These are phyloP conservation scores for Xylaria palmicola DNA, from an alignment of 495 filamentous ascomycete genomes.

Conservation along the genomic window DNA sequence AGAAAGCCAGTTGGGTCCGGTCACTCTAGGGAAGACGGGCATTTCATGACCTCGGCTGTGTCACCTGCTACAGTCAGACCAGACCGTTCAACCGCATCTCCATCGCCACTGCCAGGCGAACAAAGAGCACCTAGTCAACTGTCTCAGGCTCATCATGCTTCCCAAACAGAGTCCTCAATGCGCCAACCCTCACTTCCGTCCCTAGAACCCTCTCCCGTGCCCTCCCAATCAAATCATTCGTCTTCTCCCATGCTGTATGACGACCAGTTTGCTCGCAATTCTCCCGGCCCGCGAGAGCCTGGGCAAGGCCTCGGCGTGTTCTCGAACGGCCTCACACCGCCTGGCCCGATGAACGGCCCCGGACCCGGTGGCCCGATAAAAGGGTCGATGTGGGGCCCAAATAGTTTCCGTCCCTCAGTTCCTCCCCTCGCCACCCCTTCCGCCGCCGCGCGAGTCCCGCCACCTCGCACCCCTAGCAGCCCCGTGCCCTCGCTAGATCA, in stretches of 20 bases:
- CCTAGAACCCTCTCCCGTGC: slow-evolving; percentile 20
- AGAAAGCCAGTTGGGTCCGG: slow-evolving; percentile 29
- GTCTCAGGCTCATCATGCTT: slow-evolving; percentile 25
- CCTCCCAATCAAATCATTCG: slow-evolving; percentile 19
- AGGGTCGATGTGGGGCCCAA: slow-evolving; percentile 1
- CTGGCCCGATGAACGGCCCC: not conserved
- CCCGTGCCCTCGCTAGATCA: slow-evolving; percentile 21
- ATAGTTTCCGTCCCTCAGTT: not conserved
- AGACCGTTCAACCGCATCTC: slow-evolving; percentile 10
- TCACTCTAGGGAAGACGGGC: slow-evolving; percentile 15
- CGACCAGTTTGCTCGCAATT: slow-evolving; percentile 2
- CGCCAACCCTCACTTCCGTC: slow-evolving; percentile 29
- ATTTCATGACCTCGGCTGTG: slow-evolving; percentile 12
- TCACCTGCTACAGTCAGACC: not conserved
- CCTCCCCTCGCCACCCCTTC: slow-evolving; percentile 4
- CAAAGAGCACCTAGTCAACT: slow-evolving; percentile 23
- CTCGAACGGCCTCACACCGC: not conserved
- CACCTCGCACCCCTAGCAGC: slow-evolving; percentile 12
- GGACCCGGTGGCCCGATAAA: not conserved
- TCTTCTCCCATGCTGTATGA: slow-evolving; percentile 7
- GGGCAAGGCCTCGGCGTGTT: slow-evolving; percentile 10
- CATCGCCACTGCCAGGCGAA: slow-evolving; percentile 16
- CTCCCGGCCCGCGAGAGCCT: not conserved
- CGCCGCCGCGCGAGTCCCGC: not conserved
- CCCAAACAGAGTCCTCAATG: slow-evolving; percentile 25